These are phyloP conservation scores for Ceratorhiza oryzae-sativae DNA, from an alignment of 1,284 basidiomycete species.

Conservation along the genomic window DNA sequence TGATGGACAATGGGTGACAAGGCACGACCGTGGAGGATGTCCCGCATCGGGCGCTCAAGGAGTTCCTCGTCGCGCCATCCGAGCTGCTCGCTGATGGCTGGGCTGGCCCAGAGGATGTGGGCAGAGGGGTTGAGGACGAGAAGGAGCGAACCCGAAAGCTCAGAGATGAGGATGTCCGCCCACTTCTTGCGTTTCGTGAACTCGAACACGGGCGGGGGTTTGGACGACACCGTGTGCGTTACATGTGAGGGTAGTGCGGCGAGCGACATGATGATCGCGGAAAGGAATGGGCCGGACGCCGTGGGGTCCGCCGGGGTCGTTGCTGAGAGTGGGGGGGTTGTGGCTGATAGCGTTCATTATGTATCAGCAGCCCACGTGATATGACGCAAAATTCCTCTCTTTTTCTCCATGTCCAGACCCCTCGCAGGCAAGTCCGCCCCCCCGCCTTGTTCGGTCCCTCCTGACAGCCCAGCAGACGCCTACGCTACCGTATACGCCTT, in stretches of 20 bases:
- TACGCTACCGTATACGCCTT: constrained; percentile 40
- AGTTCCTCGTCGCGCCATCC: constrained; percentile 79
- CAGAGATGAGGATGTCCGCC: constrained; percentile 80
- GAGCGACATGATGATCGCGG: constrained; percentile 17
- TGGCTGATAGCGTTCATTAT: constrained; percentile 23
- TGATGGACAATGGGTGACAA: constrained; percentile 2
- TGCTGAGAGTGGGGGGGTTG: background rate
- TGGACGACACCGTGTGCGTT: constrained; percentile 17
- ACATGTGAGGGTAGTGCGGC: constrained; percentile 4
- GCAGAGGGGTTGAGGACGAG: constrained; percentile 69
- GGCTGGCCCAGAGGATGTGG: constrained; percentile 73
- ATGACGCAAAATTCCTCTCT: constrained; percentile 31
- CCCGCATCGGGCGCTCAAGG: constrained; percentile 67
- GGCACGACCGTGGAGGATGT: constrained; percentile 68
- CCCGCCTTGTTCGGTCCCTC: background rate
- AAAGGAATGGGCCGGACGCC: background rate
- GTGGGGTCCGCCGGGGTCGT: constrained; percentile 11
- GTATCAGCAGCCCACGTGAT: constrained; percentile 32
- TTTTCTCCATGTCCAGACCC: constrained; percentile 15
- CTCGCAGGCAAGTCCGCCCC: background rate
- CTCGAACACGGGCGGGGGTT: constrained; percentile 58
- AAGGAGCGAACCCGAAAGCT: constrained; percentile 74
- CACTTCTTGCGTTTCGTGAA: constrained; percentile 87
- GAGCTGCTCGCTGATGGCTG: constrained; percentile 71
- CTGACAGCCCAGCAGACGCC: background rate